These are phyloP conservation scores for Quercus cerris DNA, from an alignment of 306 rosid genomes.

Conservation along the genomic window DNA sequence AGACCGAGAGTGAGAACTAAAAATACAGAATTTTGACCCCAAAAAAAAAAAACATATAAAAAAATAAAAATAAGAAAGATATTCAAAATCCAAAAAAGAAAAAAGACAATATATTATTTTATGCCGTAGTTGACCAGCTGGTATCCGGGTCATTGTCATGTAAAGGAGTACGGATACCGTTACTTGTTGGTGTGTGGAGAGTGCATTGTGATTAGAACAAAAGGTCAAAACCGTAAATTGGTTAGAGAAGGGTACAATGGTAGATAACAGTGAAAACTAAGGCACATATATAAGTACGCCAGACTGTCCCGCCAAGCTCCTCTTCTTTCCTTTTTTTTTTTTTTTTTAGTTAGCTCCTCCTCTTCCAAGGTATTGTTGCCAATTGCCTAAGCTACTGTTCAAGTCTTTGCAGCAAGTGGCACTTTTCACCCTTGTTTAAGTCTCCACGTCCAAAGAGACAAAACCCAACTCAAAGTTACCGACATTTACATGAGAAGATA, in stretches of 20 bases:
- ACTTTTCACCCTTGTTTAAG: too few species aligned
- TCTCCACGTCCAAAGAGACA: too few species aligned
- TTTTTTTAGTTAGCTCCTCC: too few species aligned
- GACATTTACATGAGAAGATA: too few species aligned
- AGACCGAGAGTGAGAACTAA: too few species aligned
- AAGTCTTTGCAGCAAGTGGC: too few species aligned
- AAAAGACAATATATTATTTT: background rate
- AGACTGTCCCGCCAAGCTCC: conserved; percentile 81
- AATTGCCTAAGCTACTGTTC: too few species aligned
- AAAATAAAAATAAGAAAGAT: too few species aligned
- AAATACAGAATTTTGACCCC: background rate
- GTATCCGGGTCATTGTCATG: background rate
- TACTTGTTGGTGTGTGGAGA: too few species aligned
- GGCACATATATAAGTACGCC: conserved; percentile 50
- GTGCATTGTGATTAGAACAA: too few species aligned
- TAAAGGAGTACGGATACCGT: background rate
- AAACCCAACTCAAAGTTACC: too few species aligned
- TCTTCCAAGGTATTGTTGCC: too few species aligned
- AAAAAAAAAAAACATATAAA: background rate
- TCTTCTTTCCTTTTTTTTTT: background rate
- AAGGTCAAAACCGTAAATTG: conserved; percentile 30
- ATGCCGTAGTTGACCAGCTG: background rate
- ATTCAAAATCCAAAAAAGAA: background rate
- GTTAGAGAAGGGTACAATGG: conserved; percentile 31
- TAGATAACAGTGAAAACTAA: conserved; percentile 39